Base-by-base conservation (phyloP, 768 basidiomycete species). In the Tulasnella sp. region DNA sequence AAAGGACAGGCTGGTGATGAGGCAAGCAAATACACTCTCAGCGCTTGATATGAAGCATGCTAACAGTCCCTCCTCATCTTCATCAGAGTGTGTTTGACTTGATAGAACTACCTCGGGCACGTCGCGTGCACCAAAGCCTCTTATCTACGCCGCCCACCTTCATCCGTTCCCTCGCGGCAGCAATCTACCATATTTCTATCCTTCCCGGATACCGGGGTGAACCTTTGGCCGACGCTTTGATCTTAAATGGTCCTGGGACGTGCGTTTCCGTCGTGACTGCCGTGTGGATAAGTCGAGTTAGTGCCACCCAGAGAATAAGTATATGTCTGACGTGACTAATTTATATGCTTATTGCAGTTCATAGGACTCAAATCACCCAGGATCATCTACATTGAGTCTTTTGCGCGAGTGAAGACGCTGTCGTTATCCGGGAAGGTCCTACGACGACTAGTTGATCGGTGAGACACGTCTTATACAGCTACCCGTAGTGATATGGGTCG, bases 161-260 rank as follows among this genome's bases (percentile, higher is more conserved):
- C 2, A 63, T 81, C 10, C 66, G 70, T 51, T 90, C 89, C 11
- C 71, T 95, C 45, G 59, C 78, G 17, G 70, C 70, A 34, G 85
- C 86, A 62, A 66, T 90, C 27, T 81, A 80, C 69, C 73, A 80
- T 63, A 67, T 92, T 61, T 77, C 80, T 0, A 48, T 88, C 32
- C 61, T 67, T 1, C 86, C 86, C 1, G 60, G 82, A 8, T 62
- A 76, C n/a, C 63, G 61, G 53, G 63, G 65, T 38, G 41, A 64
- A 9, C 61, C 73, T 3, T 81, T 83, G 66, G 79, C 83, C 26
- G 91, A 97, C 60, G 73, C 90, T 27, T 74, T 99, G 51, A 73
- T 99, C 52, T 71, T 98, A 27, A 98, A 98, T 70, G 96, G 96
- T 1, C 96, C 96, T 0, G 95, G 96, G 15, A 97, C 95, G 4